Base-by-base conservation (phyloP, 73 alveolate species). In the Tetrahymena thermophila region DNA sequence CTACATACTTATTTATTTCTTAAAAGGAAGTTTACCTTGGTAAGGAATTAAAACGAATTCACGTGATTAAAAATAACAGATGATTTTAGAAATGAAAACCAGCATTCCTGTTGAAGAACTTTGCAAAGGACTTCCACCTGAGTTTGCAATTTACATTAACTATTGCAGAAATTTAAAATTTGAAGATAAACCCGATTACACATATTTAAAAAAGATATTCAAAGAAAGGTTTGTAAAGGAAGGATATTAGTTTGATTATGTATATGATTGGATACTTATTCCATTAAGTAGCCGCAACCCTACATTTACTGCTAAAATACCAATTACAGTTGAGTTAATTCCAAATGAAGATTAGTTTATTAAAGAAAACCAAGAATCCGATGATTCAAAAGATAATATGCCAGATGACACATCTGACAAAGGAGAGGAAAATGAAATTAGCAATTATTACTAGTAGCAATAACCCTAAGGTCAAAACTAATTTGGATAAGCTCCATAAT, bases 31-130 rank as follows among this genome's bases (percentile, higher is more conserved):
- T 38, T 85, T 97, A 57, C 99, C 99, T 35, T 99, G 99, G 99
- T 98, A 98, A 94, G 99, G 99, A 1, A 96, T 97, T 96, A 94
- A 97, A 95, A 99, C 99, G 0, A 96, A 97, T 94, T 96, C 98
- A 7, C 98, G 98, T 96, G 98, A 98, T 93, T 99, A 99, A 93
- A 99, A 99, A 94, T 98, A 98, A 94, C 97, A 96, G 94, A 98
- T 96, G 95, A 97, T 99, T 85, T 95, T 96, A 97, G 99, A 98
- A 43, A 97, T 96, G 98, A 98, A 98, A 96, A 85, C 94, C 94
- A 93, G 96, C 44, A 98, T 99, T 16, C 96, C 99, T 16, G 93
- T 98, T 56, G 99, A 98, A 85, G 34, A 99, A 97, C 85, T 99
- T 96, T 98, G 99, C 96, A 95, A 97, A 96, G 96, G 95, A 31